Evolutionary conservation across 2,329 filamentous ascomycete species (phyloP).

Genomic region (Nemania diffusa): DNA sequence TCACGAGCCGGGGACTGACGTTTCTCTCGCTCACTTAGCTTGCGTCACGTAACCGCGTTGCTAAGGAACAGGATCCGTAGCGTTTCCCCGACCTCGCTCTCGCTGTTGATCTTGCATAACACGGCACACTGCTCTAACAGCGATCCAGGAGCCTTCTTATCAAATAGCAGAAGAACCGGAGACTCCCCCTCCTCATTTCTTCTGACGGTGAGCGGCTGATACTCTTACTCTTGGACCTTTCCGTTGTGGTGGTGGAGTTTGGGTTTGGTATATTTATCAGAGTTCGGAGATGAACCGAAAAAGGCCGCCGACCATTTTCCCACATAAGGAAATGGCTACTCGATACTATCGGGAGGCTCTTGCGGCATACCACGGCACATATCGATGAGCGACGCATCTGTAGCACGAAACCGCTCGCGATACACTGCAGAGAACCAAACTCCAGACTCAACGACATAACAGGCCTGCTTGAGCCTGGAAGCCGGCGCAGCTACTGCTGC

Average conservation of each 20-base stretch:
- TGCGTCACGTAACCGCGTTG: background rate
- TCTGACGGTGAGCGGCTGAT: background rate
- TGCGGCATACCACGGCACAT: background rate
- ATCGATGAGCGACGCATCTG: background rate
- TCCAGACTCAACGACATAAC: background rate
- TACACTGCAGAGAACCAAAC: background rate
- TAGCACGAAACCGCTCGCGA: background rate
- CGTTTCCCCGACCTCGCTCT: background rate
- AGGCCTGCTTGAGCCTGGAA: conserved; percentile 4
- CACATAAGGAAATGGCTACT: background rate
- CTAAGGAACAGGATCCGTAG: conserved; percentile 8
- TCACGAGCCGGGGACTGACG: background rate
- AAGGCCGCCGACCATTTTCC: background rate
- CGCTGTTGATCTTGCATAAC: conserved; percentile 1
- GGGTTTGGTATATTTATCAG: background rate
- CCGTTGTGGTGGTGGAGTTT: background rate
- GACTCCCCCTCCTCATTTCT: background rate
- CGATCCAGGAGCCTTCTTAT: background rate
- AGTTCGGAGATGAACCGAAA: background rate
- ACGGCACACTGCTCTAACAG: background rate
- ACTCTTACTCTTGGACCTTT: background rate
- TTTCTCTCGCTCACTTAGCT: background rate
- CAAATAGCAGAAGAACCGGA: background rate
- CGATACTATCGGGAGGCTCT: background rate
- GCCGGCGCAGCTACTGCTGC: background rate